These are phyloP conservation scores for Liquidambar formosana DNA, from an alignment of 164 flowering plant species.

Conservation along the genomic window DNA sequence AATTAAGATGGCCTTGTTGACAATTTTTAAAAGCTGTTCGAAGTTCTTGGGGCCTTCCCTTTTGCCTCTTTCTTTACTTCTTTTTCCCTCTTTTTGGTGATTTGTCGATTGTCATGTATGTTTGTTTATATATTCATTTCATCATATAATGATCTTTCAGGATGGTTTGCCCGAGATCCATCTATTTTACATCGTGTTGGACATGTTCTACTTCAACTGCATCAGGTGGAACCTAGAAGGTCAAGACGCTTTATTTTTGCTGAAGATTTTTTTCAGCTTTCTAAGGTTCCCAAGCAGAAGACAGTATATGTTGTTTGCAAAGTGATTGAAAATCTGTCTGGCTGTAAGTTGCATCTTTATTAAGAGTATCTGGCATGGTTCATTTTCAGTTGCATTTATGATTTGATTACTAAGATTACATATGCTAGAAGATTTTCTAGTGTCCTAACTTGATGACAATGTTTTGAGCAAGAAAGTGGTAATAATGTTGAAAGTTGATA, in stretches of 20 bases:
- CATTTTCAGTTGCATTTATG: not conserved
- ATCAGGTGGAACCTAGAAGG: conserved; percentile 55
- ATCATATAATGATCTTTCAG: conserved; percentile 33
- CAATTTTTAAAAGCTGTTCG: not conserved
- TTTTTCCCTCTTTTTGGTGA: not conserved
- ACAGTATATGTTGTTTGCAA: conserved; percentile 55
- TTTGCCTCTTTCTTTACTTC: not conserved
- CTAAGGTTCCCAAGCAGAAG: conserved; percentile 68
- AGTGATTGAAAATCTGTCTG: conserved; percentile 66
- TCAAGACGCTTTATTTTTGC: conserved; percentile 69
- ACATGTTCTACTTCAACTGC: conserved; percentile 59
- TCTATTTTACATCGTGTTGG: conserved; percentile 75
- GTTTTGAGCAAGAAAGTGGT: not conserved
- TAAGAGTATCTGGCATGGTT: not conserved
- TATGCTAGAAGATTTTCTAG: not conserved
- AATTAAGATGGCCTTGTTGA: not conserved
- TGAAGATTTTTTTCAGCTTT: conserved; percentile 89
- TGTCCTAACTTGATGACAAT: not conserved
- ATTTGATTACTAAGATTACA: too few species aligned
- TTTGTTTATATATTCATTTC: not conserved
- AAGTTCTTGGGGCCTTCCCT: not conserved
- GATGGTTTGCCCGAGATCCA: conserved; percentile 92
- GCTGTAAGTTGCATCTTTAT: conserved; percentile 63
- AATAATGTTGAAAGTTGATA: not conserved
- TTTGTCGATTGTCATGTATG: not conserved